phyloP scores from a whole-genome alignment of 2,329 filamentous ascomycete species.

The Aspergillus sp. region DNA sequence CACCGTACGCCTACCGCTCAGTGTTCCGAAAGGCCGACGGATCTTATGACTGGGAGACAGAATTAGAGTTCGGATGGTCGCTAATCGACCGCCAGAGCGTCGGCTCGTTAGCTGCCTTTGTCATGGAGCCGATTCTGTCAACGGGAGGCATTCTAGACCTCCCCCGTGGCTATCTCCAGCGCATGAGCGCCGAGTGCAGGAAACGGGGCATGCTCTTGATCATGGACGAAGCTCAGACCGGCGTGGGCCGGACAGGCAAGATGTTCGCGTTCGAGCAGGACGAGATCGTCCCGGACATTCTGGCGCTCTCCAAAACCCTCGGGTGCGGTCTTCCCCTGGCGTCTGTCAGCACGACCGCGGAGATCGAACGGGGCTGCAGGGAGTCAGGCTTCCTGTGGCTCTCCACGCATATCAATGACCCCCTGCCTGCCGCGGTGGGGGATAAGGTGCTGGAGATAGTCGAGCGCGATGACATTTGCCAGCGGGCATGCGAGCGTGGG shows the following conservation, averaged over 20 bases:
- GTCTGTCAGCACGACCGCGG: constrained; percentile 47
- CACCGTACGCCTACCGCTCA: constrained; percentile 54
- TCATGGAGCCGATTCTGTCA: constrained; percentile 52
- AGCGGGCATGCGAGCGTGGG: constrained; percentile 38
- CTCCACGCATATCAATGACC: constrained; percentile 56
- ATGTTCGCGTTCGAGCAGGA: constrained; percentile 51
- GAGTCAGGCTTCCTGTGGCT: constrained; percentile 48
- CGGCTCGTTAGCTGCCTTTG: constrained; percentile 54
- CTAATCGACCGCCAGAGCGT: constrained; percentile 51
- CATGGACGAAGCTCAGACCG: constrained; percentile 53
- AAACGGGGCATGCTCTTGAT: constrained; percentile 50
- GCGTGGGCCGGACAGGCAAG: constrained; percentile 45
- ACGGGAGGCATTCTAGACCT: constrained; percentile 53
- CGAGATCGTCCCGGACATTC: constrained; percentile 48
- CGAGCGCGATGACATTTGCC: constrained; percentile 45
- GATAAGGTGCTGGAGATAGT: constrained; percentile 55
- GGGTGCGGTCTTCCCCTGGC: constrained; percentile 52
- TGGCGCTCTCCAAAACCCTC: constrained; percentile 53
- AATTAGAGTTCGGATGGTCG: constrained; percentile 53
- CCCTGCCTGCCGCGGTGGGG: constrained; percentile 50
- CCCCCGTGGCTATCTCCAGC: constrained; percentile 49
- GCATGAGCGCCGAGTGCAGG: constrained; percentile 46
- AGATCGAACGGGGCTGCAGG: constrained; percentile 42
- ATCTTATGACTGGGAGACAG: constrained; percentile 56
- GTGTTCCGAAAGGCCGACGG: constrained; percentile 51